Evolutionary conservation across 805 yeast species (phyloP), one percentile per base, ranked within the genome.

Genomic region (Kuraishia cidri): DNA sequence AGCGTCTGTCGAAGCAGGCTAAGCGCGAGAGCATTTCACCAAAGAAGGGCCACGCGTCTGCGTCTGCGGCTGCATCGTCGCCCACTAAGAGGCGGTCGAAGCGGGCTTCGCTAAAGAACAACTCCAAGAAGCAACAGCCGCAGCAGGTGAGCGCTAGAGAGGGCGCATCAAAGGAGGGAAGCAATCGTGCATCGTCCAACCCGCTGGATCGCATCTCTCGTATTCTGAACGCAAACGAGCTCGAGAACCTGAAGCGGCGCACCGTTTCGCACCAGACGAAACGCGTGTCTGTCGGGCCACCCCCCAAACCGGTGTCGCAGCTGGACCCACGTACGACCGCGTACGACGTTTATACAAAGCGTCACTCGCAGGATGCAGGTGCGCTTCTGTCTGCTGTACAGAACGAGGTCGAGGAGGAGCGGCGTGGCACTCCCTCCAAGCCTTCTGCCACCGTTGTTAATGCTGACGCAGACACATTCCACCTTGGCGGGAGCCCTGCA

Each of bases 311-410:
- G 5, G 66, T 69, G 11, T 71, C 78, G 1, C 62, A 68, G 38
- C 57, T 73, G 32, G 79, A 73, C 48, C 79, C 79, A 18, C 59
- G 75, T 38, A 69, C 69, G 64, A 55, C 56, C 22, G 71, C 68
- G 3, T 69, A 67, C 44, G 73, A 70, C 39, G 64, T 47, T 26
- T 58, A 54, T 34, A 53, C 65, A 57, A 52, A 54, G 54, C 45
- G 67, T 52, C 37, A 52, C 51, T 42, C 75, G 58, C 36, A 59
- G 58, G 45, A 69, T 55, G 47, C 70, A 54, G 36, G 56, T 51
- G 45, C 61, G 52, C 23, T 51, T 34, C 34, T 43, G 28, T 7
- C 24, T 5, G n/a, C 9, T 8, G 29, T 26, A 4, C 14, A 18
- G n/a, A 11, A 18, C 20, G 30, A 32, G 3, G 30, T 16, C 7